Evolutionary conservation across 768 basidiomycete species (phyloP), one percentile per base, ranked within the genome.

Genomic region (Asterophora parasitica): DNA sequence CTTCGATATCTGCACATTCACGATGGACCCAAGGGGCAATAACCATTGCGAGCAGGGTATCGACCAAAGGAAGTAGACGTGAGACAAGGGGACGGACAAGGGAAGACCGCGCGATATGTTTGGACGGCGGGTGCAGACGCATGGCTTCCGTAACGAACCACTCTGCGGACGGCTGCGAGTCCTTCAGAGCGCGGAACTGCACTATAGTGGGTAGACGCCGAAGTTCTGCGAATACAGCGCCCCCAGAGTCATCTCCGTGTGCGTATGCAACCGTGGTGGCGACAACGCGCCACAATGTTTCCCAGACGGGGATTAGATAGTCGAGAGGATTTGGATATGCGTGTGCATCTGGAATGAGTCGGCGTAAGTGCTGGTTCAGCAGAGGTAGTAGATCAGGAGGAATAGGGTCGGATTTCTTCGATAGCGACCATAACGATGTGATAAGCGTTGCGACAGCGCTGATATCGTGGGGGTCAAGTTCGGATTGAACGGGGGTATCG

Each of bases 211-310:
- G 73, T 11, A 54, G 43, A 0, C 51, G 62, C 13, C 68, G 59
- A 36, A 79, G 68, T 5, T 64, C 61, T 3, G 58, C 43, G 46
- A 83, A 72, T 0, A 63, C 58, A 7, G 60, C 39, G 28, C 51
- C 40, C 8, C 55, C 50, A 0, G 49, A 48, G 7, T 54, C 50
- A 11, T 67, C 54, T 4, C 65, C 49, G n/a, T 65, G 61, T 11
- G 69, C 61, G 42, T 72, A 62, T 1, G 75, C 71, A 0, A 76
- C 57, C 0, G 65, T 56, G 5, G 65, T 63, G 1, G 81, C 81
- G 43, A 80, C 65, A 16, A 83, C 72, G 10, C 80, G 72, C 83
- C 83, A 83, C 37, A 83, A 61, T 0, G 76, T 78, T 57, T 84
- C 83, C 68, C 78, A 84, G 0, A 76, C 63, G 0, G 82, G 82